Conservation (phyloP, 1,284 basidiomycete genomes). For the Schizopora paradoxa region DNA sequence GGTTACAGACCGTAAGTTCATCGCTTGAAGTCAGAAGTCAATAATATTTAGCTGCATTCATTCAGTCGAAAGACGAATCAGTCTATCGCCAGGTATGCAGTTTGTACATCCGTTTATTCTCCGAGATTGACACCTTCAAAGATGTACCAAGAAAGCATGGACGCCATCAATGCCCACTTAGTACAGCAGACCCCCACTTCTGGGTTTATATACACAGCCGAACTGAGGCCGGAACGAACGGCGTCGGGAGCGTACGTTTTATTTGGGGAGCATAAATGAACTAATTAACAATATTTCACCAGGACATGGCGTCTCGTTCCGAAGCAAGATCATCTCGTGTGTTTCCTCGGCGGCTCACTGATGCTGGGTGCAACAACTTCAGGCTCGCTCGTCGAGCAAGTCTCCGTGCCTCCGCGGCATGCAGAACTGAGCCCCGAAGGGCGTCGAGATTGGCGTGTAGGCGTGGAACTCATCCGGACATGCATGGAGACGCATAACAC, state of each 20-base stretch:
- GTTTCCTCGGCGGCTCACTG: constrained; percentile 89
- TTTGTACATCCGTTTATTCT: background rate
- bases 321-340: constrained; percentile 95
- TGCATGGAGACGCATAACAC: constrained; percentile 89
- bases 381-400: constrained; percentile 40
- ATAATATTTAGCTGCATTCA: constrained; percentile 11
- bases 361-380: constrained; percentile 84
- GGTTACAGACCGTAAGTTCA: constrained; percentile 63
- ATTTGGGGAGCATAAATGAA: constrained; percentile 5
- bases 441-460: constrained; percentile 76
- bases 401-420: constrained; percentile 57
- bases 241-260: constrained; percentile 42
- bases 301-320: constrained; percentile 70
- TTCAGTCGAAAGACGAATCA: constrained; percentile 71
- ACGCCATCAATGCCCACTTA: constrained; percentile 74
- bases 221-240: constrained; percentile 60
- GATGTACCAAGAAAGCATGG: constrained; percentile 87
- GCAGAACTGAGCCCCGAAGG: constrained; percentile 51
- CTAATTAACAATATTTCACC: constrained; percentile 15
- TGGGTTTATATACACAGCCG: constrained; percentile 75
- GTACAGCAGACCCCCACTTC: constrained; percentile 56
- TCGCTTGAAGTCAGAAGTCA: background rate
- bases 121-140: constrained; percentile 26
- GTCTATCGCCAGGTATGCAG: constrained; percentile 69
- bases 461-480: constrained; percentile 77